Evolutionary conservation across 257 asterid genomes (phyloP), one percentile per base, ranked within the genome.

Genomic region (Ehretia macrophylla): DNA sequence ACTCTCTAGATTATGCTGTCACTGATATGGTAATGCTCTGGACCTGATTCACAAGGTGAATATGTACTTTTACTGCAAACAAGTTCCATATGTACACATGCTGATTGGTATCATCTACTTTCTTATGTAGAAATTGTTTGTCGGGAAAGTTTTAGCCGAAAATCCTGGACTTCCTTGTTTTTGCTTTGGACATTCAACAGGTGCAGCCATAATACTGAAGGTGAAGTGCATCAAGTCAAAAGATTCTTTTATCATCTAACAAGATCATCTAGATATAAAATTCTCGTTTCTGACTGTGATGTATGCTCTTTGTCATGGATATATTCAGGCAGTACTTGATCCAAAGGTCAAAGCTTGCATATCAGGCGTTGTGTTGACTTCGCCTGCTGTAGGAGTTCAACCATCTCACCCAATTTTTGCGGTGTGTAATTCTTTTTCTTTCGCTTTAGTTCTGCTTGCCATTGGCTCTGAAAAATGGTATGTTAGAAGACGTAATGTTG

Each of bases 141-240:
- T 91, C 39, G 52, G 64, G 65, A 88, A 84, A 75, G 81, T 88
- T 60, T 23, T 74, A 63, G 79, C 79, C 10, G 95, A 88, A 64
- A 88, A 84, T 66, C 84, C 94, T 14, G 65, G 72, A 32, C 64
- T 84, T 10, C 94, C 90, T 6, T 85, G 94, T 69, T 91, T 91
- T 71, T 88, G 92, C 74, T 91, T 88, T 51, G 98, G 98, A 46
- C 98, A 91, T 65, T 91, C 98, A 1, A 88, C 98, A 38, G 96
- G 98, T 39, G 98, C 85, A 44, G 95, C 98, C 32, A 91, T 91
- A 60, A 50, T 85, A 62, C 78, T 91, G 62, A 91, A 85, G 98
- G 98, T 88, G 68, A 65, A 17, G 23, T 19, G 35, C 35, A n/a
- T 42, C 16, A 42, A 42, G 2, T 42, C 16, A 4, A 42, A 2